These are phyloP conservation scores for Vigna nakashimae DNA, from an alignment of 306 rosid genomes.

Conservation along the genomic window DNA sequence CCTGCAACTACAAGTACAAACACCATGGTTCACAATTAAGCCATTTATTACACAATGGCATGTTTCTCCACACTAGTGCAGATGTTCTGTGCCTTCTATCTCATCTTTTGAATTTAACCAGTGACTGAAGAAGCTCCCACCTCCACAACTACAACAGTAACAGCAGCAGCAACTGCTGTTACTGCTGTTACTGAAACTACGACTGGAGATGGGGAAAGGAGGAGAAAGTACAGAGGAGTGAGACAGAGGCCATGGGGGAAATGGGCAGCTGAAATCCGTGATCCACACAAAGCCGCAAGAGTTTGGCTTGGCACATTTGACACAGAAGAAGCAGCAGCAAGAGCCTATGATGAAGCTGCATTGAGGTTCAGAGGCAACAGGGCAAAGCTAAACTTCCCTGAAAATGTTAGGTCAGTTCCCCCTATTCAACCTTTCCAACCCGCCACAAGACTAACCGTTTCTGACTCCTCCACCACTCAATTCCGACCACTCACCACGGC, in stretches of 20 bases:
- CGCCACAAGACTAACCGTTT: constrained; percentile 16
- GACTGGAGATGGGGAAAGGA: constrained; percentile 61
- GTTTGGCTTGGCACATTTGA: constrained; percentile 99
- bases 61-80: neutral
- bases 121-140: constrained; percentile 51
- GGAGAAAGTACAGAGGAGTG: constrained; percentile 89
- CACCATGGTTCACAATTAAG: neutral
- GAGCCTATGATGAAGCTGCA: constrained; percentile 96
- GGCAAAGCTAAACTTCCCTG: constrained; percentile 96
- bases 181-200: neutral
- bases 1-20: neutral
- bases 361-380: constrained; percentile 89
- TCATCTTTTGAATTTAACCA: neutral
- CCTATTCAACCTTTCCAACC: constrained; percentile 35
- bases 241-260: constrained; percentile 98
- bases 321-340: constrained; percentile 94
- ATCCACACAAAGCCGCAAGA: constrained; percentile 93
- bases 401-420: constrained; percentile 65
- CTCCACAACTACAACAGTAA: neutral
- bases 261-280: constrained; percentile 99
- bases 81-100: neutral
- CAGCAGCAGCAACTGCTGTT: neutral
- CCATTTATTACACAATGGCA: neutral
- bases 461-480: constrained; percentile 25
- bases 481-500: neutral